Evolutionary conservation across 805 yeast genomes (phyloP), one percentile per base, ranked within the genome.

Genomic region (Priceomyces melissophilus): DNA sequence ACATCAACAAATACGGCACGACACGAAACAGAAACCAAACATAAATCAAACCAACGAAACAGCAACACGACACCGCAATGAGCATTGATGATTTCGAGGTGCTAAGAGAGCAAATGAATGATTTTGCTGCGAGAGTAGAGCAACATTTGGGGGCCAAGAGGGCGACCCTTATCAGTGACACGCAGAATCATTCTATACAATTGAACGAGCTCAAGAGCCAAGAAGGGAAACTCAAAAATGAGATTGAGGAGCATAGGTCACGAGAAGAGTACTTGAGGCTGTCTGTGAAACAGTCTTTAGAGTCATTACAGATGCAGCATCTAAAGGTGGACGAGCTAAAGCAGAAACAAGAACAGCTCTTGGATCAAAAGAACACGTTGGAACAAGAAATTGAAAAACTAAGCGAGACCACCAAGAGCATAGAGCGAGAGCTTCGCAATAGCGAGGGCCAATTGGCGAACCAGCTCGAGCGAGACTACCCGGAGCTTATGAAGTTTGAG

Each of bases 401-500:
- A 9, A 44, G 46, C 13, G 41, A 49, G 7, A 47, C 50, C 16
- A 46, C 51, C 7, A 36, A 32, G 10, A 42, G 43, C 7, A 45
- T 47, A 9, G 47, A 47, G 11, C 44, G 31, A 12, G 40, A 49
- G 17, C 55, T 67, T 17, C 47, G 45, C 15, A 55, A 54, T 30
- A 53, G 69, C 6, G 64, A 61, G 30, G 59, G 61, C 37, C 57
- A 61, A 29, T 53, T 78, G 28, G 56, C 58, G 13, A 45, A 52
- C 8, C 86, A 82, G 50, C 61, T 71, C 6, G 63, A 61, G 23
- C 63, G 62, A 31, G 79, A 80, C 43, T 60, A 63, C 11, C 79
- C 79, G 0, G 87, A 82, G 52, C 61, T 78, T 31, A 41, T 60
- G 12, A 64, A 72, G 31, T 78, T 73, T 58, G 85, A 82, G 45